phyloP scores from a whole-genome alignment of 1,284 basidiomycete species.

The Ganoderma sp. region DNA sequence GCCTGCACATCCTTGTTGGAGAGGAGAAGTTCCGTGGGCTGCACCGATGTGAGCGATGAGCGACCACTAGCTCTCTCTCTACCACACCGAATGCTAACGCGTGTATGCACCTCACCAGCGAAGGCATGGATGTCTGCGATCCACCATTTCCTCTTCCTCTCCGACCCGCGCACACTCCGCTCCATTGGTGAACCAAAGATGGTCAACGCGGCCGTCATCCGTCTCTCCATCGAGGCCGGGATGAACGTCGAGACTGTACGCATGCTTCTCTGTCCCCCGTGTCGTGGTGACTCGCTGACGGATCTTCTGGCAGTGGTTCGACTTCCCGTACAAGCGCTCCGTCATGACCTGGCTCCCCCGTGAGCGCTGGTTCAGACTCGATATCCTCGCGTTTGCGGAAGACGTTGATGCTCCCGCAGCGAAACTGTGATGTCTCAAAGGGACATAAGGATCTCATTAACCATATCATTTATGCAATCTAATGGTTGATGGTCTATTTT shows the following conservation, averaged over 20 bases:
- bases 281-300: not conserved
- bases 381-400: conserved; percentile 33
- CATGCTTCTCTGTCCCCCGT: not conserved
- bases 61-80: no score
- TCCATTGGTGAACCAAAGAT: conserved; percentile 55
- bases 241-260: conserved; percentile 33
- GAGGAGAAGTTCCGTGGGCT: conserved; percentile 55
- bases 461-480: not conserved
- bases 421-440: not conserved
- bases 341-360: conserved; percentile 35
- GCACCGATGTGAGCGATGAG: conserved; percentile 44
- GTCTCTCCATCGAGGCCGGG: conserved; percentile 31
- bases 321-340: conserved; percentile 46
- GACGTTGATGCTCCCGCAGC: conserved; percentile 12
- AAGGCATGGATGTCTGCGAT: conserved; percentile 53
- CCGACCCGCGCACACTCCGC: conserved; percentile 53
- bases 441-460: not conserved
- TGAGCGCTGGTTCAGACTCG: conserved; percentile 42
- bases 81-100: not conserved
- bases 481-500: not conserved
- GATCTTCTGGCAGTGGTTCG: conserved; percentile 38
- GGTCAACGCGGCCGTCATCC: conserved; percentile 45
- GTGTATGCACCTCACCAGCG: conserved; percentile 37
- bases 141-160: conserved; percentile 55
- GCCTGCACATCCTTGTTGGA: conserved; percentile 55